Conservation (phyloP, 345 rosid genomes). For the Ceriops tagal region DNA sequence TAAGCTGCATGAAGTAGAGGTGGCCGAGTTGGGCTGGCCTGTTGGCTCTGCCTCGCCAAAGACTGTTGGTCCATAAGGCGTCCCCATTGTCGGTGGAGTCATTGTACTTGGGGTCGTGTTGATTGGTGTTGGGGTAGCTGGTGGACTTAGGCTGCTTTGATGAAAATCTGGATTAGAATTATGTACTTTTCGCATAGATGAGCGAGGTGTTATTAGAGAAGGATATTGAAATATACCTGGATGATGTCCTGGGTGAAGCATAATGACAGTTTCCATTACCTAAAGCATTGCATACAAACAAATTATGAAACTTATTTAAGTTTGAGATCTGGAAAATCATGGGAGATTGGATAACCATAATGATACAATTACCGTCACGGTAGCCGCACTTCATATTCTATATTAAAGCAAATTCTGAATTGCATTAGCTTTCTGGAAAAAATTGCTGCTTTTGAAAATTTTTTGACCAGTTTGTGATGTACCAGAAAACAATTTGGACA, state of each 20-base stretch:
- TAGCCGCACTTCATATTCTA: too few relatives aligned
- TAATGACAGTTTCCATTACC: slow-evolving; percentile 83
- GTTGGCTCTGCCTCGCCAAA: slow-evolving; percentile 77
- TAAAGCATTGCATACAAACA: slow-evolving; percentile 28
- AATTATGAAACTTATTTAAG: not conserved
- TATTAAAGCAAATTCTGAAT: not conserved
- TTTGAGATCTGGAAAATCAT: too few relatives aligned
- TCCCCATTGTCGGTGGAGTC: slow-evolving; percentile 17
- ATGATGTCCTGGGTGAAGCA: slow-evolving; percentile 38
- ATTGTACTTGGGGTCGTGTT: not conserved
- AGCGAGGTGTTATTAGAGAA: not conserved
- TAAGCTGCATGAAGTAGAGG: slow-evolving; percentile 35
- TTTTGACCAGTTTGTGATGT: not conserved
- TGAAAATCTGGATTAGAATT: not conserved
- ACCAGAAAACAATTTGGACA: not conserved
- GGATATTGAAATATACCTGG: slow-evolving; percentile 34
- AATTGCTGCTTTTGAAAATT: not conserved
- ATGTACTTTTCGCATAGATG: not conserved
- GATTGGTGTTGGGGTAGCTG: slow-evolving; percentile 32
- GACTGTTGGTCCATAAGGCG: slow-evolving; percentile 51
- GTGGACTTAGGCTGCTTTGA: slow-evolving; percentile 59
- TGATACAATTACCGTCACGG: too few relatives aligned
- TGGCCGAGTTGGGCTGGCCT: slow-evolving; percentile 75
- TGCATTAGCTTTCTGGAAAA: not conserved
- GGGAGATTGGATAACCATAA: too few relatives aligned